These are phyloP conservation scores for Penicillium cosmopolitanum DNA, from an alignment of 495 filamentous ascomycete genomes.

Conservation along the genomic window DNA sequence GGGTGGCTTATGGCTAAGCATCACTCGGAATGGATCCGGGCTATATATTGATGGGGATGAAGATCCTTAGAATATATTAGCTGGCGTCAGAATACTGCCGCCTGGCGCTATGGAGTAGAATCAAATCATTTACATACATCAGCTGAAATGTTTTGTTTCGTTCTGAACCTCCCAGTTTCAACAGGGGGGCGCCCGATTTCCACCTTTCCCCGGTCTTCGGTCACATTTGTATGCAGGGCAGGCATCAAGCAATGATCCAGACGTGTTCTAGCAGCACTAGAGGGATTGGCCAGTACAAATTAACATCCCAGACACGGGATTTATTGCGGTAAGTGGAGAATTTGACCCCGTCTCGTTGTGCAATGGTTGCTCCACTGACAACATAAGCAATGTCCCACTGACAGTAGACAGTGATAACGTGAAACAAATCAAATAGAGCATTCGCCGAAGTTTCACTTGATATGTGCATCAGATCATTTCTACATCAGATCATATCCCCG, in stretches of 20 bases:
- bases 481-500: neutral
- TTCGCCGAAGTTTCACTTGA: slow-evolving; percentile 2
- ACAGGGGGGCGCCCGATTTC: neutral
- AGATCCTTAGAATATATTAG: neutral
- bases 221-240: neutral
- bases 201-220: neutral
- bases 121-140: no score
- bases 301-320: neutral
- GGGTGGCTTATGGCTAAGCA: neutral
- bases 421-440: neutral
- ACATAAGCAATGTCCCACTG: neutral
- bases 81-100: neutral
- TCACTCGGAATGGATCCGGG: neutral
- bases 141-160: no score
- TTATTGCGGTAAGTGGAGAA: neutral
- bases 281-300: neutral
- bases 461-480: neutral
- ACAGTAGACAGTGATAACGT: neutral
- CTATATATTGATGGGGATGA: neutral
- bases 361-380: neutral
- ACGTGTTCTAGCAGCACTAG: neutral
- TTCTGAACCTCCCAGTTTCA: neutral
- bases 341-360: neutral
- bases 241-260: neutral
- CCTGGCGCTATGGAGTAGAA: no score